phyloP scores from a whole-genome alignment of 2,329 filamentous ascomycete species.

The Hymenotorrendiella dingleyae region DNA sequence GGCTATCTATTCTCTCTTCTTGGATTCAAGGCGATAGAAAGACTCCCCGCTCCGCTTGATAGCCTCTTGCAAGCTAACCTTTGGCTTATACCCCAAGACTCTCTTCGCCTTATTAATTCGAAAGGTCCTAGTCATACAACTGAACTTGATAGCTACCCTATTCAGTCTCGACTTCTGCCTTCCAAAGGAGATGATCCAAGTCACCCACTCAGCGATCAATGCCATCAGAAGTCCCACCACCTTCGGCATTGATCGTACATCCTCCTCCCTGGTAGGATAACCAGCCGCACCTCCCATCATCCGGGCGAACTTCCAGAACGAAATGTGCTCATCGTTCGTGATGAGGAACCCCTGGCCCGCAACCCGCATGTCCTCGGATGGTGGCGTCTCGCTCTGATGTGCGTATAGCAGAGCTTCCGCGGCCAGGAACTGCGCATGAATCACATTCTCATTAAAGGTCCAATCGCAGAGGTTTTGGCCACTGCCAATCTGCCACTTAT shows the following conservation, averaged over 20 bases:
- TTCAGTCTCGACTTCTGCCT: constrained; percentile 10
- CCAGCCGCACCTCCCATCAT: constrained; percentile 8
- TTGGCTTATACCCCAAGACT: constrained; percentile 60
- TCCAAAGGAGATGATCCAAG: constrained; percentile 13
- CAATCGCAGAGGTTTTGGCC: constrained; percentile 50
- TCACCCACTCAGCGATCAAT: constrained; percentile 13
- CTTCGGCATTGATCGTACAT: constrained; percentile 9
- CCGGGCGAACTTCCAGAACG: constrained; percentile 15
- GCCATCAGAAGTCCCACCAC: constrained; percentile 7
- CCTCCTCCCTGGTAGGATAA: constrained; percentile 2
- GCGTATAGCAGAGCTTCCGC: constrained; percentile 34
- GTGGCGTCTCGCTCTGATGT: constrained; percentile 22
- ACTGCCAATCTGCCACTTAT: constrained; percentile 43
- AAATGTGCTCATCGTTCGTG: constrained; percentile 15
- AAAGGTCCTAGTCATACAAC: constrained; percentile 68
- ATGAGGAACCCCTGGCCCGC: constrained; percentile 17
- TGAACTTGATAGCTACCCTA: constrained; percentile 43
- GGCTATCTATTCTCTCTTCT: too few species aligned
- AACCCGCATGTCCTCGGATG: not conserved
- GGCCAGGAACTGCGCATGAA: constrained; percentile 45
- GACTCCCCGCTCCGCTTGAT: constrained; percentile 1
- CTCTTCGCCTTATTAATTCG: constrained; percentile 66
- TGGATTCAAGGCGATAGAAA: too few species aligned
- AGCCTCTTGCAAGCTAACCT: constrained; percentile 60
- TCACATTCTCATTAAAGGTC: constrained; percentile 46